Evolutionary conservation across 139 green algal genomes (phyloP), one percentile per base, ranked within the genome.

Genomic region (Auxenochlorella pyrenoidosa): DNA sequence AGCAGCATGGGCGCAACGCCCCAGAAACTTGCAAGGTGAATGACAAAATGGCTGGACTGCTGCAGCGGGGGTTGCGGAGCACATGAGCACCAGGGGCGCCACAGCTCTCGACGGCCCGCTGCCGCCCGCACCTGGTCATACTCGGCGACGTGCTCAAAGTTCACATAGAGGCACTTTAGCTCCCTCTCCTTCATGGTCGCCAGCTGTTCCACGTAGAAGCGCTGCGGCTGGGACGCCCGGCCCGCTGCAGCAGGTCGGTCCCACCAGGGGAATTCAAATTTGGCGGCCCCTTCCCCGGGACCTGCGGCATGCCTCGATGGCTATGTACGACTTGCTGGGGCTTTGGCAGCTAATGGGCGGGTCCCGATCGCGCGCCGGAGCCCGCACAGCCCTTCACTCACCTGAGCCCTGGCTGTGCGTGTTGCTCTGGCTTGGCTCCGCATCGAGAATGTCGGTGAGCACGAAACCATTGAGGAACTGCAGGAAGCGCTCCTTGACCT

Each of bases 91-190:
- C n/a, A n/a, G n/a, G n/a, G n/a, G n/a, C n/a, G 24, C 59, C 8
- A 68, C 59, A 68, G 59, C 59, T 5, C 59, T 68, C 12, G 28
- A 34, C 24, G 32, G 3, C 68, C 68, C 68, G 68, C 68, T 32
- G 68, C 68, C 73, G 41, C n/a, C 84, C 36, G 92, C 43, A 84
- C 89, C 72, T 88, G 65, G 89, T 97, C 91, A 73, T 92, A 95
- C 3, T 94, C 88, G 19, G 88, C 60, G 2, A 99, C 82, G 82
- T 98, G 94, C 75, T 88, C 82, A 66, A 94, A 97, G 82, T 98
- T 89, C 0, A 99, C 91, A 71, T 94, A 94, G 15, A 99, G 79
- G 15, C 94, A 97, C 54, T 91, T 94, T 75, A 90, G 94, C 59
- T 94, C 91, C 10, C 77, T 21, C 38, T 91, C 89, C 38, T 82